Percentiles rank a stretch among this genome's conserved stretches.
Conservation (phyloP, 768 basidiomycete genomes). For the Mycena galopus region DNA sequence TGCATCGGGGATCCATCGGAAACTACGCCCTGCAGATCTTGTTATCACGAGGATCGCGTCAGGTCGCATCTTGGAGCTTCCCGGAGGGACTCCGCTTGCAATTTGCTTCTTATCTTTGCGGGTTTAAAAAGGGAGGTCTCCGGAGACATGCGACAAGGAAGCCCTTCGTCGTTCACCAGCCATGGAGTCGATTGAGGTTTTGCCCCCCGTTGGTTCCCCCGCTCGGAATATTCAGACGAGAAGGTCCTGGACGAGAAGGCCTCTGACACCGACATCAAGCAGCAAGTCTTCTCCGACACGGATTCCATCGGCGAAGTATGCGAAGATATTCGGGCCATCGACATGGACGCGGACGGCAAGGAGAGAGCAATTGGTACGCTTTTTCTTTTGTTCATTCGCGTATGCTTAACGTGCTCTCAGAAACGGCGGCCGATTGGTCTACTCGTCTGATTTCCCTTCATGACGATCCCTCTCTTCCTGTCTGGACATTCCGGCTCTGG, state of each 20-base stretch:
- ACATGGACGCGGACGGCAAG: constrained; percentile 38
- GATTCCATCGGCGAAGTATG: constrained; percentile 39
- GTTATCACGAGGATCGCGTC: background rate
- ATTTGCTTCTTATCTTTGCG: constrained; percentile 22
- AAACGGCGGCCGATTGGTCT: constrained; percentile 40
- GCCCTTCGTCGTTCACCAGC: background rate
- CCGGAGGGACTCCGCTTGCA: background rate
- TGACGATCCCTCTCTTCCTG: constrained; percentile 46
- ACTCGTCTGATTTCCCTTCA: constrained; percentile 43
- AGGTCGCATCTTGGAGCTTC: background rate
- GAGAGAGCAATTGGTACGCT: constrained; percentile 40
- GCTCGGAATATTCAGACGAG: constrained; percentile 22
- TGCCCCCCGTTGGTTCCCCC: constrained; percentile 16
- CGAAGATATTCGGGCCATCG: constrained; percentile 40
- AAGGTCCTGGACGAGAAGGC: constrained; percentile 30
- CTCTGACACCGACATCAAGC: constrained; percentile 28
- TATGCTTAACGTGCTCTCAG: constrained; percentile 15
- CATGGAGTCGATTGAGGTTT: constrained; percentile 21
- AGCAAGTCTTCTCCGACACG: background rate
- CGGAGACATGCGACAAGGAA: background rate
- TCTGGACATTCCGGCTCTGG: constrained; percentile 48
- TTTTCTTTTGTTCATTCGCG: background rate
- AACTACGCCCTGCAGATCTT: background rate
- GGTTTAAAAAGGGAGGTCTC: background rate
- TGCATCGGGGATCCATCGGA: too few relatives aligned